phyloP scores from a whole-genome alignment of 345 rosid genomes.

The Boechera retrofracta region DNA sequence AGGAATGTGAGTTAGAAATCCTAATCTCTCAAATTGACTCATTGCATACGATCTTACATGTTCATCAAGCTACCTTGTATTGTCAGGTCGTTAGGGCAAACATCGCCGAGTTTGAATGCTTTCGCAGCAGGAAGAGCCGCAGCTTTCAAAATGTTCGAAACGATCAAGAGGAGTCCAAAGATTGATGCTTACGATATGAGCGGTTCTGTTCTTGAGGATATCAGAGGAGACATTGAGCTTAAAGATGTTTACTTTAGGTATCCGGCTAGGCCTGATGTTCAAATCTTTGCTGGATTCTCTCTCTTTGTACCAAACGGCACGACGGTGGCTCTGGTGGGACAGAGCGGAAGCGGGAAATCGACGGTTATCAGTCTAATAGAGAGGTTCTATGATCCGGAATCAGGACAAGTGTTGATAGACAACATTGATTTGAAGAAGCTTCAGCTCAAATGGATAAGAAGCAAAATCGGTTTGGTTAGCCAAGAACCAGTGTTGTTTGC shows the following conservation, averaged over 20 bases:
- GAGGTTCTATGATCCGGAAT: slow-evolving; percentile 70
- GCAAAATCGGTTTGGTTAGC: slow-evolving; percentile 56
- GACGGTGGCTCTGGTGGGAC: slow-evolving; percentile 58
- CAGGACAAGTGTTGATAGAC: slow-evolving; percentile 58
- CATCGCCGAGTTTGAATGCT: slow-evolving; percentile 72
- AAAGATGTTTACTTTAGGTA: slow-evolving; percentile 52
- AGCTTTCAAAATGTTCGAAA: slow-evolving; percentile 67
- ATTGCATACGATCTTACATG: background rate
- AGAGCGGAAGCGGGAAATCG: slow-evolving; percentile 72
- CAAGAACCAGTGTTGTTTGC: slow-evolving; percentile 61
- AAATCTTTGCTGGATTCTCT: slow-evolving; percentile 64
- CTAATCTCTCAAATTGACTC: background rate
- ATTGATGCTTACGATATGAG: slow-evolving; percentile 53
- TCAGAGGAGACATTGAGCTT: slow-evolving; percentile 55
- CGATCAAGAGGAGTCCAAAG: slow-evolving; percentile 51
- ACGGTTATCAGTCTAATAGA: slow-evolving; percentile 74
- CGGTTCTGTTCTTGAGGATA: slow-evolving; percentile 49
- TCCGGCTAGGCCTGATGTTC: slow-evolving; percentile 63
- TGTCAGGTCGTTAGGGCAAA: slow-evolving; percentile 82
- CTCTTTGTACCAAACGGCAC: slow-evolving; percentile 48
- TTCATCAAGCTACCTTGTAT: slow-evolving; percentile 8
- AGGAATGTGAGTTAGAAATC: slow-evolving; percentile 63
- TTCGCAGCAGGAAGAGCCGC: slow-evolving; percentile 84
- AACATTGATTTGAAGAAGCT: slow-evolving; percentile 47
- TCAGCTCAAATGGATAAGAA: slow-evolving; percentile 60